These are phyloP conservation scores for Lentinula aciculospora DNA, from an alignment of 768 basidiomycete genomes.

Conservation along the genomic window DNA sequence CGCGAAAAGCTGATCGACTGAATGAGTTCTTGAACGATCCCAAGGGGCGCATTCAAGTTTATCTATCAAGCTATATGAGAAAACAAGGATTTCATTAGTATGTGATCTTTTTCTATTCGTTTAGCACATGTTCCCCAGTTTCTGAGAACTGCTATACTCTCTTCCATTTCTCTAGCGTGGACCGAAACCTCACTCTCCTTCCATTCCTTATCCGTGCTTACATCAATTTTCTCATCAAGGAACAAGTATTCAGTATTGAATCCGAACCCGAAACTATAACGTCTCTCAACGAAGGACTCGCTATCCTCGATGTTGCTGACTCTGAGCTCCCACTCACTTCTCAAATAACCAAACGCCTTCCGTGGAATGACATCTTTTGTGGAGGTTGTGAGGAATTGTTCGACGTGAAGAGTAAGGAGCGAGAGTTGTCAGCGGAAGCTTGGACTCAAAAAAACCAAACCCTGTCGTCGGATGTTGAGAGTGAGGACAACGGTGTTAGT, in stretches of 20 bases:
- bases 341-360: slow-evolving; percentile 37
- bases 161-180: slow-evolving; percentile 32
- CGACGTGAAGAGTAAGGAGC: slow-evolving; percentile 39
- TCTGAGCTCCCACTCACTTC: slow-evolving; percentile 48
- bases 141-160: not conserved
- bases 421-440: slow-evolving; percentile 13
- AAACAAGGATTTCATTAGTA: slow-evolving; percentile 48
- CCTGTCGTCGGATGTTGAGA: not conserved
- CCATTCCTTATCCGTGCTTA: slow-evolving; percentile 59
- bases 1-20: slow-evolving; percentile 37
- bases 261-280: slow-evolving; percentile 32
- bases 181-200: slow-evolving; percentile 40
- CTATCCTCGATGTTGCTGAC: slow-evolving; percentile 32
- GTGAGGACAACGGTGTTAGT: not conserved
- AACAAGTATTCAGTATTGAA: slow-evolving; percentile 32
- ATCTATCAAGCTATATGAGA: slow-evolving; percentile 65
- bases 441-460: not conserved
- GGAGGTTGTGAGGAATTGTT: slow-evolving; percentile 43
- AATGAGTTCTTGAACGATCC: slow-evolving; percentile 58
- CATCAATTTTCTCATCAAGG: slow-evolving; percentile 53
- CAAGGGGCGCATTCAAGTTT: slow-evolving; percentile 50
- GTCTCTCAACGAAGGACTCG: slow-evolving; percentile 43
- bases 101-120: slow-evolving; percentile 27
- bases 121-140: not conserved
- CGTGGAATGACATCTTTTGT: slow-evolving; percentile 40